Evolutionary conservation across 169 alveolate genomes (phyloP), one percentile per base, ranked within the genome.

Genomic region (Cytauxzoon felis): DNA sequence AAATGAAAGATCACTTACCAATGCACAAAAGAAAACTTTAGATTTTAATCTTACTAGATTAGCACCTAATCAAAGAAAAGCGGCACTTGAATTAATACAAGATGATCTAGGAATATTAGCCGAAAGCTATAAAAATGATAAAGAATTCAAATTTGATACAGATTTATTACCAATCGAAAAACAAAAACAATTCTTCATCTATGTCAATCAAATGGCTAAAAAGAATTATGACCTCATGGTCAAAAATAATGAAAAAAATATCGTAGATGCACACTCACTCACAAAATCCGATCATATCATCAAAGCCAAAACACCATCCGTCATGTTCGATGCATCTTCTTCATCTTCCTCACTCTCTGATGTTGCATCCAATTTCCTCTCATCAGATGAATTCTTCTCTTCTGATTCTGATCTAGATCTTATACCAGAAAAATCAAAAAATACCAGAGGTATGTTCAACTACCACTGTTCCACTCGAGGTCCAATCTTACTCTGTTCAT

Each of bases 31-130:
- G 38, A 76, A 82, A 21, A 60, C 86, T 30, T 82, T 89, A 45
- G 75, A 80, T 40, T 63, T 71, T 57, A 89, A 89, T 69, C 43
- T 89, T 54, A 34, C 81, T 41, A 50, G 89, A 54, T 79, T 89
- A 33, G 91, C 92, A 33, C 91, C 94, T 21, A 70, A 88, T 57
- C 94, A 89, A 52, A 75, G 94, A 54, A 78, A 75, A 60, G 94
- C 93, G 18, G 94, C 93, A 13, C 47, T 89, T 63, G 94, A 89
- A 58, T 88, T 89, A 19, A 73, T 89, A 21, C 93, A 89, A 58
- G 94, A 89, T 43, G 94, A 89, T 58, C 83, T 89, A 32, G 94
- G 94, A 13, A 89, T 89, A 43, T 63, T 89, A 27, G 94, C 93
- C 19, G 92, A 87, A 42, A 78, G 62, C 69, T 82, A 86, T 52